Evolutionary conservation across 1,284 basidiomycete species (phyloP).

Genomic region (Sutorius eximius): DNA sequence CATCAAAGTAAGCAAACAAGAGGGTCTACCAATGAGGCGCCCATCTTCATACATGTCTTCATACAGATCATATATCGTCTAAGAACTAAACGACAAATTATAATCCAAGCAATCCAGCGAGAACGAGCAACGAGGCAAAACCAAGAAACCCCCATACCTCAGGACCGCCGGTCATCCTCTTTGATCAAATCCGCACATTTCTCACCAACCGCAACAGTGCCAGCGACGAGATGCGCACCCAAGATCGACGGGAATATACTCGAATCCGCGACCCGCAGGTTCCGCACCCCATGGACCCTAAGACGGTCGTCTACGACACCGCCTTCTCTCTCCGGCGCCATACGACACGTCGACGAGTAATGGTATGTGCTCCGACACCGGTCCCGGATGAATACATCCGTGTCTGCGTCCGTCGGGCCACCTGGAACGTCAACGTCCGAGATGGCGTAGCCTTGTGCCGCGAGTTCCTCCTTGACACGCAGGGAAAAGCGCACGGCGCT

Average conservation of each 20-base stretch:
- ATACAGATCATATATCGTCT: neutral
- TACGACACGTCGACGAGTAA: neutral
- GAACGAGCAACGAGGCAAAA: neutral
- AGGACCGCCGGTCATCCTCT: neutral
- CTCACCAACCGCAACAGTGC: neutral
- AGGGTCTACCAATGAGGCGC: neutral
- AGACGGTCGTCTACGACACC: neutral
- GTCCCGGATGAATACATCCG: neutral
- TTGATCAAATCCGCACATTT: neutral
- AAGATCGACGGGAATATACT: neutral
- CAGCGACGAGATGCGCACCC: neutral
- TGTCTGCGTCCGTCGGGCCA: neutral
- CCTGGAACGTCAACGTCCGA: neutral
- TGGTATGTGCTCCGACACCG: neutral
- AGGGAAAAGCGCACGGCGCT: neutral
- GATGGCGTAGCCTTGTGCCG: neutral
- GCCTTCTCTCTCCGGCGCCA: neutral
- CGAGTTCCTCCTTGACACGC: neutral
- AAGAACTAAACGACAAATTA: neutral
- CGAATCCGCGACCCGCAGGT: neutral
- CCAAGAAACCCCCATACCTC: neutral
- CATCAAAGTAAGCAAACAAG: neutral
- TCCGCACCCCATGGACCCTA: neutral
- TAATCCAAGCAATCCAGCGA: neutral
- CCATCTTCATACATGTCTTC: neutral